Base-by-base conservation (phyloP, 805 yeast genomes). In the Scheffersomyces coipomensis region DNA sequence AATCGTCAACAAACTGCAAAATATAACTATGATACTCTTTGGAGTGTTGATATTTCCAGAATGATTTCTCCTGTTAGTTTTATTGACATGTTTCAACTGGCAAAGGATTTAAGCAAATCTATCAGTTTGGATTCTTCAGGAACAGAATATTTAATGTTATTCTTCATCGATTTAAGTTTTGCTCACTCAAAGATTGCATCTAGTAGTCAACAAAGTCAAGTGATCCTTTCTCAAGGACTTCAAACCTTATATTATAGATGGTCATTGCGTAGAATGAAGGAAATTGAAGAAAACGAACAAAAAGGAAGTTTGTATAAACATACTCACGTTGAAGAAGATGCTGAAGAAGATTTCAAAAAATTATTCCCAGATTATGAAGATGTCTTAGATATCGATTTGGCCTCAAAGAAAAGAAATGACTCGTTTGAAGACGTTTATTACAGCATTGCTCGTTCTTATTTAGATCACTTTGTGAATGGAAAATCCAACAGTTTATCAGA, bases 361-460 rank as follows among this genome's bases (percentile, higher is more conserved):
- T 57, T 90, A 64, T 91, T 91, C 73, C 97, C 97, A 0, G 96
- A 88, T 55, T 88, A 79, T 46, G 95, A 86, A 35, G 86, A 84
- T 8, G 75, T 79, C 4, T 55, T 79, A 37, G 76, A 74, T 19
- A 44, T 57, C 12, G 56, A 44, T 19, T 37, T 47, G 13, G 52
- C 46, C 6, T 33, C 47, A 0, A 42, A 43, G 4, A 51, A 42
- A 43, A 52, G 40, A 4, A 53, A 58, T 16, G 64, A 46, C 37
- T 31, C 47, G 30, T 54, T 76, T 27, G 80, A 76, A 12, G 78
- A 73, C 0, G 50, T 71, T 13, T 75, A 81, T 50, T 69, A 59
- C 37, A 44, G 57, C 3, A 54, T 86, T 40, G 83, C 85, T 0
- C 55, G 60, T 33, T 47, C 69, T 0, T 85, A 82, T 51, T 62